Percentiles rank a stretch among this genome's conserved stretches.
Conservation (phyloP, 805 yeast genomes). For the Candida boleticola region DNA sequence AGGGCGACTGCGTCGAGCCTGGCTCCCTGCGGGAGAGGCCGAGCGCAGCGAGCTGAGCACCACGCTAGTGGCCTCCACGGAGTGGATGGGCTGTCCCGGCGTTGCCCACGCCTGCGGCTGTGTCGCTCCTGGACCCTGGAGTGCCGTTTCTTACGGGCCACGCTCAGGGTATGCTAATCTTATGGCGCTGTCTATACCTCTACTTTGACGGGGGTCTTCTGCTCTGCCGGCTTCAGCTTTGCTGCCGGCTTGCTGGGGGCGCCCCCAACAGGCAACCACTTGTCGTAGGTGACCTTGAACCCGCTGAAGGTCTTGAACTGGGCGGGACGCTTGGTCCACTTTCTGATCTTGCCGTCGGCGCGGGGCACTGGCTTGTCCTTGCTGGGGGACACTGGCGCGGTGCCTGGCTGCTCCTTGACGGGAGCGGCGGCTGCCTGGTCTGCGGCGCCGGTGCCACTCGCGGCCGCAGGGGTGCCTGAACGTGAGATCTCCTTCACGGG, state of each 20-base stretch:
- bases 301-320: slow-evolving; percentile 45
- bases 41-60: no score
- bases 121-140: no score
- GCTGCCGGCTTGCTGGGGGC: not conserved
- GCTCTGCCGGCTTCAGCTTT: not conserved
- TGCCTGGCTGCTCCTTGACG: slow-evolving; percentile 5
- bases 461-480: not conserved
- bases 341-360: slow-evolving; percentile 36
- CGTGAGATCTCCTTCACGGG: not conserved
- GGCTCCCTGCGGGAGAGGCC: no score
- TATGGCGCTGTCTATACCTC: no score
- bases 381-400: slow-evolving; percentile 27
- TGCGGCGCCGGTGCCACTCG: slow-evolving; percentile 4
- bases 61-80: no score
- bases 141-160: no score
- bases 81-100: no score
- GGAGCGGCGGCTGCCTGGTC: slow-evolving; percentile 11
- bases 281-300: slow-evolving; percentile 30
- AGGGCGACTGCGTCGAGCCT: no score
- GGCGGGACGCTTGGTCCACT: slow-evolving; percentile 33
- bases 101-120: no score
- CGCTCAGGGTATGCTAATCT: no score
- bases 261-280: slow-evolving; percentile 9
- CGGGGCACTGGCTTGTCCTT: slow-evolving; percentile 42
- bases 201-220: not conserved